Evolutionary conservation across 768 basidiomycete species (phyloP).

Genomic region (Roridomyces roridus): DNA sequence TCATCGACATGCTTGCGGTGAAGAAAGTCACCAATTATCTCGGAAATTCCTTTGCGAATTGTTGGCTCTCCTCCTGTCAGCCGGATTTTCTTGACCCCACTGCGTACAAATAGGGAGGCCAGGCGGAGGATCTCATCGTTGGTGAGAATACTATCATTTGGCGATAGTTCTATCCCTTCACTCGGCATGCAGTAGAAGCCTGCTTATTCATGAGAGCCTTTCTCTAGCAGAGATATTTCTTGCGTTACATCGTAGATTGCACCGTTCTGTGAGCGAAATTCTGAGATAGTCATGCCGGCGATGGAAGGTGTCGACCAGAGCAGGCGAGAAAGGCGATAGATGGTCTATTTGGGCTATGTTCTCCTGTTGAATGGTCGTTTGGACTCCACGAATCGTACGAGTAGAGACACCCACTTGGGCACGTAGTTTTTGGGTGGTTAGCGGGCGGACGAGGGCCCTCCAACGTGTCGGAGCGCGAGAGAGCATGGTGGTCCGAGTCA

Average conservation of each 20-base stretch:
- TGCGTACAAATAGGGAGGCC: slow-evolving; percentile 76
- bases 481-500: neutral
- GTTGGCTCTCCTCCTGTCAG: slow-evolving; percentile 92
- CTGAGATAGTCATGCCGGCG: slow-evolving; percentile 87
- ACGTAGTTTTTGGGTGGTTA: slow-evolving; percentile 4
- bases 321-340: slow-evolving; percentile 52
- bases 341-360: slow-evolving; percentile 63
- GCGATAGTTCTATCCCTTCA: slow-evolving; percentile 79
- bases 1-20: neutral
- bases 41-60: slow-evolving; percentile 73
- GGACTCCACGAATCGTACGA: neutral
- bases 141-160: slow-evolving; percentile 69
- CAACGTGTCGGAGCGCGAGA: neutral
- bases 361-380: slow-evolving; percentile 43
- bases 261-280: slow-evolving; percentile 85
- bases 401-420: slow-evolving; percentile 21
- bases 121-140: slow-evolving; percentile 79
- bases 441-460: neutral
- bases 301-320: slow-evolving; percentile 61
- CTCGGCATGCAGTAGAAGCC: slow-evolving; percentile 94
- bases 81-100: slow-evolving; percentile 87
- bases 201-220: slow-evolving; percentile 40
- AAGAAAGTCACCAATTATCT: slow-evolving; percentile 65
- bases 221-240: neutral
- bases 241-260: slow-evolving; percentile 80